Base-by-base conservation (phyloP, 2,329 filamentous ascomycete genomes). In the Fusarium sp. region DNA sequence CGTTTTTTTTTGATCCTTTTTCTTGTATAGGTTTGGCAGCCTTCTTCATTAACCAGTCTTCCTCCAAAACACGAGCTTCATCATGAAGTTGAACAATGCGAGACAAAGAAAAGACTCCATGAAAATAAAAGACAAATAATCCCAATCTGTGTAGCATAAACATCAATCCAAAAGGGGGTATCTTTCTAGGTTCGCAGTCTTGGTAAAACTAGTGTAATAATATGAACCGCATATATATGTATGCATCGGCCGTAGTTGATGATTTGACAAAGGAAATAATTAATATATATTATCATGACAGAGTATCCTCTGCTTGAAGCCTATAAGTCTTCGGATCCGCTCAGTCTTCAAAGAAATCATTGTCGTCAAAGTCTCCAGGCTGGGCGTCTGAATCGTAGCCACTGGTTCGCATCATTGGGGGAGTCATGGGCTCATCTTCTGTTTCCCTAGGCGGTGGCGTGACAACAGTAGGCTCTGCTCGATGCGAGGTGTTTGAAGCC, bases 331-430 rank as follows among this genome's bases (percentile, higher is more conserved):
- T 47, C 17, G 41, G 20, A 31, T 60, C 54, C 55, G 45, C 65
- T 77, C 68, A 82, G 67, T 84, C 83, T 74, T 87, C 86, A 73
- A 88, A 89, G 80, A 89, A 89, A 60, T 86, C 87, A 38, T 87
- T 85, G 78, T 90, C 87, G 75, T 90, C 87, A 80, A 89, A 89
- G 59, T 88, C 86, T 63, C 86, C 88, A 6, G 86, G 84, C 41
- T 86, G 86, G 11, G 90, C 90, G 78, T 92, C 89, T 35, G 84
- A 84, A 77, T 92, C 90, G 77, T 91, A 92, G 36, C 84, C 84
- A 65, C 84, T 85, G 38, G 85, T 80, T 38, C 83, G 84, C 86
- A 90, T 88, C 87, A 91, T 90, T 0, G 88, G 88, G 33, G 90
- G 89, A 61, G 90, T 91, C 68, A 86, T 83, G 10, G 87, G 88